Percentiles rank a stretch among this genome's conserved stretches.
phyloP scores from a whole-genome alignment of 2,329 filamentous ascomycete species.

The Cladosporium sp. region DNA sequence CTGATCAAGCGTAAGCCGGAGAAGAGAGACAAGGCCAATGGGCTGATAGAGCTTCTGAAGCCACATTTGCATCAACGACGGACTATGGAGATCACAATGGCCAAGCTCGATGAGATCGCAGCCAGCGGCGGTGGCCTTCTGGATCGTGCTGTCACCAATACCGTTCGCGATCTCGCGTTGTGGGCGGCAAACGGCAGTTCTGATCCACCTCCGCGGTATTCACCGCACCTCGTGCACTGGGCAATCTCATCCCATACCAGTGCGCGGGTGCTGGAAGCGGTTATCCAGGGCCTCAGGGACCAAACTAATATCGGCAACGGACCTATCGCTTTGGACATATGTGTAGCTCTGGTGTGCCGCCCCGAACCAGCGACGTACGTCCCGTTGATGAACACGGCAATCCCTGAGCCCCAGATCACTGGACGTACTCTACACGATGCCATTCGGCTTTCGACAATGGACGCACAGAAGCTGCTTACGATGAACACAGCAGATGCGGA shows the following conservation, averaged over 20 bases:
- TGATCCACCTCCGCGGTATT: conserved; percentile 63
- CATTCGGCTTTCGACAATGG: conserved; percentile 14
- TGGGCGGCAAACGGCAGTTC: conserved; percentile 60
- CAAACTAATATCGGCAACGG: conserved; percentile 62
- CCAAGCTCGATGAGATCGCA: conserved; percentile 69
- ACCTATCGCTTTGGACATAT: conserved; percentile 67
- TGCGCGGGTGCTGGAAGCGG: conserved; percentile 58
- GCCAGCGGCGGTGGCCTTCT: neutral
- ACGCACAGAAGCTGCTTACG: conserved; percentile 5
- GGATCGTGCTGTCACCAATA: conserved; percentile 32
- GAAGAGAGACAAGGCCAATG: conserved; percentile 67
- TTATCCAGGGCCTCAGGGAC: conserved; percentile 67
- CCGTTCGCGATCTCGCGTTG: conserved; percentile 53
- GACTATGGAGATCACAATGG: conserved; percentile 55
- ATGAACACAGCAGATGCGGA: conserved; percentile 40
- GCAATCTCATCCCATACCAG: conserved; percentile 63
- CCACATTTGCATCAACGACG: conserved; percentile 59
- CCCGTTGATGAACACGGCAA: conserved; percentile 6
- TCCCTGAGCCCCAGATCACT: neutral
- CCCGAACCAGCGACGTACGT: conserved; percentile 44
- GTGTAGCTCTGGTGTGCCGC: conserved; percentile 67
- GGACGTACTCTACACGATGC: conserved; percentile 10
- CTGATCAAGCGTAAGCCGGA: conserved; percentile 67
- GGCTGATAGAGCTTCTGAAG: conserved; percentile 65
- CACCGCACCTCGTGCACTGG: conserved; percentile 67